Percentiles rank a stretch among this genome's conserved stretches.
These are phyloP conservation scores for Kodamaea leandrae DNA, from an alignment of 805 yeast genomes.

Conservation along the genomic window DNA sequence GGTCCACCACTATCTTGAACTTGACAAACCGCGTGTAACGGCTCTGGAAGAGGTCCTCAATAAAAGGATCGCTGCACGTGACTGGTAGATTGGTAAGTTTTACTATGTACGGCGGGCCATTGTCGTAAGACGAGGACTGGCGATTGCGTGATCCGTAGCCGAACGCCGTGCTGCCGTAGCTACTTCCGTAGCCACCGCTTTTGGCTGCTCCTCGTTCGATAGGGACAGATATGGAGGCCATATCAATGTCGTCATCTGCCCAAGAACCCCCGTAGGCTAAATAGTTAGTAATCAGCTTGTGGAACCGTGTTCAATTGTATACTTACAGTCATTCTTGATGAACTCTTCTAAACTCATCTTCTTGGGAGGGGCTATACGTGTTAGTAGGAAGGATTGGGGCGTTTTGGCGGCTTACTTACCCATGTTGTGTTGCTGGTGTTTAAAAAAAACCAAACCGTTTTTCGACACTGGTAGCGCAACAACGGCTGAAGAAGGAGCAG, in stretches of 20 bases:
- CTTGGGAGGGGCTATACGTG: conserved; percentile 37
- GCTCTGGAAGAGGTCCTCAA: conserved; percentile 61
- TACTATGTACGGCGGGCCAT: conserved; percentile 62
- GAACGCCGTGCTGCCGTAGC: conserved; percentile 2
- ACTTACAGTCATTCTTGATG: conserved; percentile 45
- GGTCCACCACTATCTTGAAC: conserved; percentile 60
- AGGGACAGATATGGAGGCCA: conserved; percentile 46
- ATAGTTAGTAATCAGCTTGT: conserved; percentile 17
- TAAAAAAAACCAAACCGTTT: not conserved
- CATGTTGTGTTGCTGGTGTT: conserved; percentile 5
- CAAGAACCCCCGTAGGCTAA: conserved; percentile 46
- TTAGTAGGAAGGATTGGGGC: conserved; percentile 11
- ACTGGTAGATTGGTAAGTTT: conserved; percentile 62
- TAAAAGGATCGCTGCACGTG: conserved; percentile 47
- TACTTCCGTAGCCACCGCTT: not conserved
- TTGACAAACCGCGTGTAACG: conserved; percentile 57
- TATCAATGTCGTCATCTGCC: conserved; percentile 47
- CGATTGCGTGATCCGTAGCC: conserved; percentile 5
- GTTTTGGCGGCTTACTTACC: not conserved
- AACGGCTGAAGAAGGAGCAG: not conserved
- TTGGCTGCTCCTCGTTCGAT: conserved; percentile 25
- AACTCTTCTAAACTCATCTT: conserved; percentile 48
- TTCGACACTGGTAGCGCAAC: conserved; percentile 5
- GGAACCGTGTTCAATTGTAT: not conserved
- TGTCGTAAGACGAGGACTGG: conserved; percentile 12